Evolutionary conservation across 352 stramenopile species (phyloP), one percentile per base, ranked within the genome.

Genomic region (Pythium angustatum): DNA sequence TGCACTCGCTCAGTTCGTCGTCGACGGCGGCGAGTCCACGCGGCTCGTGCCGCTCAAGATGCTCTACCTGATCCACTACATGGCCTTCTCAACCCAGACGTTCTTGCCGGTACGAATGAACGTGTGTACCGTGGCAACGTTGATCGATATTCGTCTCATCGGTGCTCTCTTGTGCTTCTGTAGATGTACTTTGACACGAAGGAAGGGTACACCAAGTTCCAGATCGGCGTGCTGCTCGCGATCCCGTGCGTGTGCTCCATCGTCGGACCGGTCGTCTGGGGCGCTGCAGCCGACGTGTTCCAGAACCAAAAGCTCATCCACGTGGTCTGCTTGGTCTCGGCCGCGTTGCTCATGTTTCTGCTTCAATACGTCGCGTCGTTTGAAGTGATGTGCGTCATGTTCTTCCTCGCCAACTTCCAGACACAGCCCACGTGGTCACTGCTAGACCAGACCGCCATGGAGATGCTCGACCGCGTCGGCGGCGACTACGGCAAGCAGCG

Each of bases 401-500:
- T 90, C 56, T 89, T 91, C 63, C 30, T 87, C 41, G 80, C 80
- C 45, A 90, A 90, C 64, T 91, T 90, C 66, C 79, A 89, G 68
- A 85, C 76, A 31, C 75, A 87, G 34, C 83, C 83, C 1, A 81
- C 81, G 55, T 82, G 69, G 66, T 87, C 83, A 41, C 60, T 91
- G 24, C 69, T 90, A 15, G 83, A 91, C 45, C 80, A 90, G 68
- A 73, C 77, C 4, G 70, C 81, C 7, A 85, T 91, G 76, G 69
- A 79, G 19, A 75, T 90, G 72, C 66, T 90, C 12, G 66, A 81
- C n/a, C 68, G 73, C 48, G 64, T 90, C 10, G 81, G 81, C 17
- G 83, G 78, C 15, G 81, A 90, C 58, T 91, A 91, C 44, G 83
- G 83, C 63, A 91, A 91, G 62, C 83, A 91, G 49, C 74, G 83